These are phyloP conservation scores for Eudorina sp. DNA, from an alignment of 139 green algal species.

Conservation along the genomic window DNA sequence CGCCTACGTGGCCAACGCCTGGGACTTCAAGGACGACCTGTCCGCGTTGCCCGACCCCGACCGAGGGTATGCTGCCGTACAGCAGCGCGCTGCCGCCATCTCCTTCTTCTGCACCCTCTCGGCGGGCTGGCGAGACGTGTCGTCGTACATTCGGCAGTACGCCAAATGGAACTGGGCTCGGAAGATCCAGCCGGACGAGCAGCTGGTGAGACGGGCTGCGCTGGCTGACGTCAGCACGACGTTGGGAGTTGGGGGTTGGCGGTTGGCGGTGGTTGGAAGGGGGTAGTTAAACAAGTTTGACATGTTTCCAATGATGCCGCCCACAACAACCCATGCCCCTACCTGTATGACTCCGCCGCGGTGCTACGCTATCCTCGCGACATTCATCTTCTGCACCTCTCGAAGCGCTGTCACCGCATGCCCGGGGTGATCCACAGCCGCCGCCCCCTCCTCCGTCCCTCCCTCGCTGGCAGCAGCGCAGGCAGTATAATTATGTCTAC, in stretches of 20 bases:
- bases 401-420: too few species aligned
- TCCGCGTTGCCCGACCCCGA: neutral
- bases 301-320: too few species aligned
- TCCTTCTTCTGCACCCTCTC: neutral
- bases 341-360: too few species aligned
- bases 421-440: neutral
- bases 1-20: neutral
- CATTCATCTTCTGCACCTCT: too few species aligned
- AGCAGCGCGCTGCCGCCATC: constrained; percentile 33
- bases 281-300: too few species aligned
- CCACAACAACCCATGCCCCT: too few species aligned
- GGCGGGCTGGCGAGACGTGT: constrained; percentile 6
- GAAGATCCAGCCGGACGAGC: neutral
- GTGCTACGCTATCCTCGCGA: too few species aligned
- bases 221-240: too few species aligned
- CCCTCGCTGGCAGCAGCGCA: too few species aligned
- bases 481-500: too few species aligned
- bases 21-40: constrained; percentile 36
- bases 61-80: neutral
- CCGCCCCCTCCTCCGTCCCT: neutral
- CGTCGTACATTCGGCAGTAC: neutral
- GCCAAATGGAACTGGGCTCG: constrained; percentile 7
- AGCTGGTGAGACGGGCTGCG: constrained; percentile 34
- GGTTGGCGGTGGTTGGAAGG: too few species aligned
- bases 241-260: too few species aligned